These are phyloP conservation scores for Schwanniomyces polymorphus DNA, from an alignment of 805 yeast species.

Conservation along the genomic window DNA sequence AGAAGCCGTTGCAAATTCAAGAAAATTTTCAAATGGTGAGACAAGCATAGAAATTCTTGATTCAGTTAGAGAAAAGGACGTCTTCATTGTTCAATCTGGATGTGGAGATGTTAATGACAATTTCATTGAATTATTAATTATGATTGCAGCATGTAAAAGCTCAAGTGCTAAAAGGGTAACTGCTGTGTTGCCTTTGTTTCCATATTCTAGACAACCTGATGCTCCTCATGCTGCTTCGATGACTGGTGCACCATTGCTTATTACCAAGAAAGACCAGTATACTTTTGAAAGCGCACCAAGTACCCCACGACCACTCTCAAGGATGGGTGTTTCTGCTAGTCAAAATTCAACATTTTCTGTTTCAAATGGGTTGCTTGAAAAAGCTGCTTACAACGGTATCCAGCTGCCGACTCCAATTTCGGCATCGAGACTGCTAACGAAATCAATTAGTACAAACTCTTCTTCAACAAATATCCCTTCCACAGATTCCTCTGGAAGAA, in stretches of 20 bases:
- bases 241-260: conserved; percentile 65
- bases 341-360: conserved; percentile 9
- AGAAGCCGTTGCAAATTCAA: conserved; percentile 63
- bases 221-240: conserved; percentile 68
- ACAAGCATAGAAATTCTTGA: conserved; percentile 83
- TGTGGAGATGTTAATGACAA: conserved; percentile 87
- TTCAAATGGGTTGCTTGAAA: conserved; percentile 5
- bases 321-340: conserved; percentile 9
- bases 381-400: conserved; percentile 9
- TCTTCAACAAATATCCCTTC: conserved; percentile 31
- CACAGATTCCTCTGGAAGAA: conserved; percentile 37
- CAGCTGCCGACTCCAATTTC: conserved; percentile 6
- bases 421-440: conserved; percentile 12
- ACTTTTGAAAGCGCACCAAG: conserved; percentile 54
- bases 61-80: conserved; percentile 95
- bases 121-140: conserved; percentile 76
- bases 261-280: conserved; percentile 35
- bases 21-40: conserved; percentile 85
- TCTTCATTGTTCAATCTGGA: conserved; percentile 84
- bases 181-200: conserved; percentile 90
- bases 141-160: conserved; percentile 89
- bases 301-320: conserved; percentile 45
- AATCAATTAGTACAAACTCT: conserved; percentile 30
- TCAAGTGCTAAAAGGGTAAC: conserved; percentile 89
- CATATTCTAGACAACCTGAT: conserved; percentile 95